Base-by-base conservation (phyloP, 169 alveolate genomes). In the Babesia bovis region DNA sequence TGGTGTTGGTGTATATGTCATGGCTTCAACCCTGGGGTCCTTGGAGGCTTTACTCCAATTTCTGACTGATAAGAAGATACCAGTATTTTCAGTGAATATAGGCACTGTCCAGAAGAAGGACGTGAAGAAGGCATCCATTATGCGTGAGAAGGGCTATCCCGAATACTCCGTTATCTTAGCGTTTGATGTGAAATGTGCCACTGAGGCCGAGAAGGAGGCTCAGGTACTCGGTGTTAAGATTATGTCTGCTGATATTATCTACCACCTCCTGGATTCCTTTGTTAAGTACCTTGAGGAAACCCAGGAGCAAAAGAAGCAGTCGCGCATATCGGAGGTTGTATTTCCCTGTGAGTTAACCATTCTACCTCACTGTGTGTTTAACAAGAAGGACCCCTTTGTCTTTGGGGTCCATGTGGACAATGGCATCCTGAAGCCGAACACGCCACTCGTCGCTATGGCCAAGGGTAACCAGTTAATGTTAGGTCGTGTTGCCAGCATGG, bases 91-190 rank as follows among this genome's bases (percentile, higher is more conserved):
- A 38, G 98, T 98, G 32, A 97, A 96, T 75, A 94, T 98, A 17
- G 99, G 99, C 21, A 96, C 99, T n/a, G 98, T 98, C 19, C 96
- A 95, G 85, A 97, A 96, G 89, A 97, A 95, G 87, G 99, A 97
- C 83, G 98, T 98, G 12, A 92, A 94, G 81, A 96, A 96, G 85
- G 99, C 99, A 6, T 91, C 91, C 82, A 94, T 93, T 70, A 91
- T 90, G 96, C 84, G 91, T 53, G 98, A 95, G 76, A 95, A 95
- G 83, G 97, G 94, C 25, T 84, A 85, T 47, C 97, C 97, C 50
- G 99, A 96, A 83, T 96, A 94, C 89, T 97, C 99, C 19, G 96
- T 95, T 30, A 95, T 98, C 38, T 90, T 98, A 41, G 99, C 99
- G 9, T 98, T 98, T 74, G 99, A 98, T 89, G 97, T 97, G 67